A percentile compares a stretch with the other conserved stretches of the same genome.
phyloP scores from a whole-genome alignment of 768 basidiomycete species.

The Tylopilus sp. region DNA sequence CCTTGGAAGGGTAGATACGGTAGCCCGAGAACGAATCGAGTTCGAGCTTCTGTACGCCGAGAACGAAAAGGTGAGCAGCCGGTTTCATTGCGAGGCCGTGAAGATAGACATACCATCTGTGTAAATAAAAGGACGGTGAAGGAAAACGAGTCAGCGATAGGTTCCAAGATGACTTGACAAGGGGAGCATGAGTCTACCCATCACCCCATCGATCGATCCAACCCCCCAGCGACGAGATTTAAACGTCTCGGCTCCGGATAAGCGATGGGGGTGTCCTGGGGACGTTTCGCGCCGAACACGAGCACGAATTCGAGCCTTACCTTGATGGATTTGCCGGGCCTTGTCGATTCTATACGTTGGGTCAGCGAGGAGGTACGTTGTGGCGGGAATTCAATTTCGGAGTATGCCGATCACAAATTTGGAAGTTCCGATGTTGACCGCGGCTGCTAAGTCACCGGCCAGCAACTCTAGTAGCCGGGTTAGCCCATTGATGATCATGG shows the following conservation, averaged over 20 bases:
- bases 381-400: constrained; percentile 29
- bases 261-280: constrained; percentile 6
- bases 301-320: constrained; percentile 44
- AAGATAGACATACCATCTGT: constrained; percentile 26
- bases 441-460: too few relatives aligned
- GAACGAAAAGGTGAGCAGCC: not conserved
- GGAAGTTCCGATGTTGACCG: constrained; percentile 4
- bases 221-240: constrained; percentile 22
- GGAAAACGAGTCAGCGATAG: constrained; percentile 17
- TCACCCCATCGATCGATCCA: constrained; percentile 39
- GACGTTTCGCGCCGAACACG: constrained; percentile 9
- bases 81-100: not conserved
- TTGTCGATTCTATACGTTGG: constrained; percentile 23
- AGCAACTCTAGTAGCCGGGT: too few relatives aligned
- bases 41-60: constrained; percentile 80
- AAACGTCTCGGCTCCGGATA: not conserved
- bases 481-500: too few relatives aligned
- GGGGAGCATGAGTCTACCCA: constrained; percentile 36
- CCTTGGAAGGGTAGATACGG: constrained; percentile 98
- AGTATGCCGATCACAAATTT: constrained; percentile 18
- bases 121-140: not conserved
- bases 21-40: constrained; percentile 97
- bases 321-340: constrained; percentile 50
- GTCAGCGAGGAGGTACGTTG: constrained; percentile 6
- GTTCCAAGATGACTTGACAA: constrained; percentile 7